These are phyloP conservation scores for Striga hermonthica DNA, from an alignment of 305 asterid genomes.

Conservation along the genomic window DNA sequence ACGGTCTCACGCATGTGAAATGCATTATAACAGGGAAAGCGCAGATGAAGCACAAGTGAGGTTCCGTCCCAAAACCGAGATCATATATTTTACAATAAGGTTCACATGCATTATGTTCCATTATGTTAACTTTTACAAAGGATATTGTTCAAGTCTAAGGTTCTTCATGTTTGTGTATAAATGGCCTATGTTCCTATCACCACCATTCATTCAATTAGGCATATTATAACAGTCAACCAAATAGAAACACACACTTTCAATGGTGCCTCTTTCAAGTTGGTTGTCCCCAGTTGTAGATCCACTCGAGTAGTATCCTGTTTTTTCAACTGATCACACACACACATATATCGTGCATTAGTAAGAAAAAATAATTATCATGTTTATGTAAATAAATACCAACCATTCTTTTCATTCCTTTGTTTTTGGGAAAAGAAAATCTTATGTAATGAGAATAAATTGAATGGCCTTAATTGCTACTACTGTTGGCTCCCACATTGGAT, in stretches of 20 bases:
- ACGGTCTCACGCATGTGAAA: too few relatives aligned
- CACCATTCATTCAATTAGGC: conserved; percentile 31
- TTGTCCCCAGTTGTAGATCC: conserved; percentile 7
- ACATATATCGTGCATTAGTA: neutral
- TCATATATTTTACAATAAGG: too few relatives aligned
- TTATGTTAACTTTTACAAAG: conserved; percentile 20
- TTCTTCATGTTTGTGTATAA: conserved; percentile 14
- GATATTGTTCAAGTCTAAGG: conserved; percentile 29
- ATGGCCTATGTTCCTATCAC: conserved; percentile 25
- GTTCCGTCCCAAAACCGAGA: too few relatives aligned
- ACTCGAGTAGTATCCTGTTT: neutral
- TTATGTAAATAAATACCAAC: too few relatives aligned
- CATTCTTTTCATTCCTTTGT: too few relatives aligned
- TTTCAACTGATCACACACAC: neutral
- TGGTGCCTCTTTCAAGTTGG: conserved; percentile 39
- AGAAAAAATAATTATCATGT: neutral
- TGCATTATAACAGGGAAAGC: too few relatives aligned
- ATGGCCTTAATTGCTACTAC: too few relatives aligned
- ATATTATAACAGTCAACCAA: conserved; percentile 31
- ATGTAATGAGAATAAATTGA: too few relatives aligned
- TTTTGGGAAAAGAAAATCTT: too few relatives aligned
- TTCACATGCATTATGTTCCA: conserved; percentile 35
- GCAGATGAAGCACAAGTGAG: too few relatives aligned
- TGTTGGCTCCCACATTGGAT: too few relatives aligned
- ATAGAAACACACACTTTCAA: conserved; percentile 47